Evolutionary conservation across 352 stramenopile genomes (phyloP).

Genomic region (Phytophthora megakarya): DNA sequence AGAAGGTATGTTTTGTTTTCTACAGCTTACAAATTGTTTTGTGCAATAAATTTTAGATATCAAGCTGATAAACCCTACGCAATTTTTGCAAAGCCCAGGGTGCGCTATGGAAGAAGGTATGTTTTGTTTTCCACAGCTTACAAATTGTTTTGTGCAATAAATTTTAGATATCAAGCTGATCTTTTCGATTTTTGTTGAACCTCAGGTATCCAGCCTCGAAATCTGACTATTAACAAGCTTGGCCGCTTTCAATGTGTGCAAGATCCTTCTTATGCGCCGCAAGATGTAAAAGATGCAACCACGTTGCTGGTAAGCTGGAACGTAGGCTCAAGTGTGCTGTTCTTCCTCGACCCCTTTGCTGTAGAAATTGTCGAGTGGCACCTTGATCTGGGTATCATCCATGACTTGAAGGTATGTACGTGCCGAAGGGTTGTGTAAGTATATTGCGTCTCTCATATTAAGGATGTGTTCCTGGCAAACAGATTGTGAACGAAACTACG

Average conservation of each 20-base stretch:
- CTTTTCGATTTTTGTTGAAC: not conserved
- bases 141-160: not conserved
- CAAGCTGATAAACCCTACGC: constrained; percentile 58
- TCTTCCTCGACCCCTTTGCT: constrained; percentile 81
- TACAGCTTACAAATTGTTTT: constrained; percentile 5
- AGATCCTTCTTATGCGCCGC: constrained; percentile 53
- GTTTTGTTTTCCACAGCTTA: not conserved
- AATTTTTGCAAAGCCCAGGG: constrained; percentile 62
- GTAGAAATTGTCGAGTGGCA: constrained; percentile 90
- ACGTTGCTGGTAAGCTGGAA: constrained; percentile 86
- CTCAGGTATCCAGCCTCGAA: constrained; percentile 59
- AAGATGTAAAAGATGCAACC: constrained; percentile 46
- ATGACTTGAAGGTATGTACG: constrained; percentile 75
- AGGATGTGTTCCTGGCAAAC: not conserved
- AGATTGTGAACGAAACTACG: constrained; percentile 76
- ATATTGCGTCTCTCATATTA: not conserved
- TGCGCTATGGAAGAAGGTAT: constrained; percentile 65
- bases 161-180: not conserved
- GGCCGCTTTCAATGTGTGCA: constrained; percentile 73
- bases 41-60: no score
- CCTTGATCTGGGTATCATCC: constrained; percentile 83
- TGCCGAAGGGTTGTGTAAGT: not conserved
- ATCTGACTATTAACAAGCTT: constrained; percentile 85
- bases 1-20: constrained; percentile 48
- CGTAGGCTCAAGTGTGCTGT: constrained; percentile 74